Evolutionary conservation across 371 early-diverging fungal species (phyloP).

Genomic region (Mucor saturninus): DNA sequence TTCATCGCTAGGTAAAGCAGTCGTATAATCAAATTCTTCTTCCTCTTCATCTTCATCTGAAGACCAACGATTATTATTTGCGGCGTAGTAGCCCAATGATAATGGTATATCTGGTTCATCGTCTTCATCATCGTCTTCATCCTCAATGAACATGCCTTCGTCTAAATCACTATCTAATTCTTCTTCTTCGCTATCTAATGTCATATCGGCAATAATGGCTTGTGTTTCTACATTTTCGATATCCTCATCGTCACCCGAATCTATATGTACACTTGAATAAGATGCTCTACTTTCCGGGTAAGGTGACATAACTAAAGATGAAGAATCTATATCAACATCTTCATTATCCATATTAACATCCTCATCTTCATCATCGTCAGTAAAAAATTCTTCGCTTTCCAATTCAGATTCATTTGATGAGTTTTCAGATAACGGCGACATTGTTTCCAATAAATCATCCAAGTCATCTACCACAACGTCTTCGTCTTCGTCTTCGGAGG

Average conservation of each 20-base stretch:
- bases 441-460: constrained; percentile 36
- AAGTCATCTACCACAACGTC: constrained; percentile 35
- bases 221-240: constrained; percentile 47
- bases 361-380: constrained; percentile 19
- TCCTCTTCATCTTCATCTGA: constrained; percentile 48
- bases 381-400: constrained; percentile 25
- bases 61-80: constrained; percentile 34
- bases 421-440: constrained; percentile 36
- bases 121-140: constrained; percentile 42
- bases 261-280: constrained; percentile 42
- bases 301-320: constrained; percentile 13
- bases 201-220: constrained; percentile 44
- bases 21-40: constrained; percentile 31
- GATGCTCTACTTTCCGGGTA: constrained; percentile 18
- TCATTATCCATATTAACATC: neutral
- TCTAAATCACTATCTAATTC: constrained; percentile 27
- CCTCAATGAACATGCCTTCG: constrained; percentile 43
- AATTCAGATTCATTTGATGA: constrained; percentile 13
- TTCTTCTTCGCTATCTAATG: constrained; percentile 31
- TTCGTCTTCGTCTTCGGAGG: constrained; percentile 22
- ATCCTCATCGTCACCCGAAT: constrained; percentile 52
- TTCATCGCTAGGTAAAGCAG: constrained; percentile 26
- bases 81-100: constrained; percentile 22
- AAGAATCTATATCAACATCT: neutral
- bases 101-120: constrained; percentile 7